Base-by-base conservation (phyloP, 2,329 filamentous ascomycete genomes). In the Pseudogymnoascus sp. region DNA sequence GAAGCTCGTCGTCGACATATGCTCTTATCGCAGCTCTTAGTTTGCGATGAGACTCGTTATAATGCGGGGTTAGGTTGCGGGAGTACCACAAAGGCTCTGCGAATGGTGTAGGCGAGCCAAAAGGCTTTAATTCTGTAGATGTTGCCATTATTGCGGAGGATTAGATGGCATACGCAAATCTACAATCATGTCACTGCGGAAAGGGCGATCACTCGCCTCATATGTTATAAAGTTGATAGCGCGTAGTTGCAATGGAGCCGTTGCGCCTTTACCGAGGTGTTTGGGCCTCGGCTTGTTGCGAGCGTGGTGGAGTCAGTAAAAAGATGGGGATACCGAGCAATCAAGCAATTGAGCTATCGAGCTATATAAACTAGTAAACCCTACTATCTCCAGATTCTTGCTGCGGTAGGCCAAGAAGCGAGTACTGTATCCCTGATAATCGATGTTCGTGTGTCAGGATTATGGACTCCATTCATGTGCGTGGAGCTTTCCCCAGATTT, bases 21-120 rank as follows among this genome's bases (percentile, higher is more conserved):
- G 77, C 69, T 40, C 87, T 81, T 0, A 88, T 75, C 4, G 76
- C 77, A 38, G 81, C 77, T 60, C 84, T 83, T 1, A 89, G 77
- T n/a, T 73, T 75, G 33, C 80, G 79, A 70, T 89, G 87, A 2
- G 81, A 82, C 12, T 81, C 77, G 28, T 80, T 86, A 76, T 89
- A 89, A 74, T 88, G 88, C 0, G 85, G 83, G 37, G 71, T 69
- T 4, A 68, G 61, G 38, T 71, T 66, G 14, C 71, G 61, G 1
- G 71, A 71, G 41, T 71, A 72, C 71, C 71, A 73, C 11, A 73
- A 65, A 2, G 71, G 71, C 59, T 73, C 71, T 2, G 71, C 70
- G 49, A 71, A 73, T 14, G 71, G 71, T 12, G 63, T 68, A 14
- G 66, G 63, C 58, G 63, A 65, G n/a, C 71, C 70, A 49, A 73